These are phyloP conservation scores for Cichorium intybus DNA, from an alignment of 140 eudicot species.

Conservation along the genomic window DNA sequence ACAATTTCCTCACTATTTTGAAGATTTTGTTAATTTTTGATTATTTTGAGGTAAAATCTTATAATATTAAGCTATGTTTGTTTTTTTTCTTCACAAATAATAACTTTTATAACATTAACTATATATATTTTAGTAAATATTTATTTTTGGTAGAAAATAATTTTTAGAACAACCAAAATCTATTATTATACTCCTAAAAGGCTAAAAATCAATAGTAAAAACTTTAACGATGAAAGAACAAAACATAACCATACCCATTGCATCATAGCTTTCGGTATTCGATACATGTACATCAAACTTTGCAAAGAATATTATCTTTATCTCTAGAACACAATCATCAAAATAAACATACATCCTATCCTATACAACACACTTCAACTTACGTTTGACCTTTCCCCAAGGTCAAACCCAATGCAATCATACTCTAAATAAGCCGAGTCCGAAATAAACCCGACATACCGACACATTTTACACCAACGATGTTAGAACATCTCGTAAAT, in stretches of 20 bases:
- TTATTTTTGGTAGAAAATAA: no score
- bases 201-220: no score
- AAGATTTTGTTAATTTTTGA: no score
- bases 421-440: background rate
- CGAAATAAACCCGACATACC: background rate
- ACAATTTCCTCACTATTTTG: no score
- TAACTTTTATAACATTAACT: no score
- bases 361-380: conserved; percentile 8
- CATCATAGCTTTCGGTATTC: background rate
- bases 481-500: conserved; percentile 6
- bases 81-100: no score
- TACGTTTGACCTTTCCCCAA: conserved; percentile 5
- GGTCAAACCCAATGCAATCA: conserved; percentile 2
- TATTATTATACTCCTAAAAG: no score
- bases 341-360: background rate
- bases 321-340: conserved; percentile 9
- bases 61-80: no score
- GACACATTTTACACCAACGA: background rate
- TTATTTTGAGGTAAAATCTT: no score
- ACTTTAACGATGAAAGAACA: no score
- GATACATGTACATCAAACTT: background rate
- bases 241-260: background rate
- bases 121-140: no score
- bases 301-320: background rate
- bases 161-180: no score